These are phyloP conservation scores for Solanum bukasovii DNA, from an alignment of 257 asterid genomes.

Conservation along the genomic window DNA sequence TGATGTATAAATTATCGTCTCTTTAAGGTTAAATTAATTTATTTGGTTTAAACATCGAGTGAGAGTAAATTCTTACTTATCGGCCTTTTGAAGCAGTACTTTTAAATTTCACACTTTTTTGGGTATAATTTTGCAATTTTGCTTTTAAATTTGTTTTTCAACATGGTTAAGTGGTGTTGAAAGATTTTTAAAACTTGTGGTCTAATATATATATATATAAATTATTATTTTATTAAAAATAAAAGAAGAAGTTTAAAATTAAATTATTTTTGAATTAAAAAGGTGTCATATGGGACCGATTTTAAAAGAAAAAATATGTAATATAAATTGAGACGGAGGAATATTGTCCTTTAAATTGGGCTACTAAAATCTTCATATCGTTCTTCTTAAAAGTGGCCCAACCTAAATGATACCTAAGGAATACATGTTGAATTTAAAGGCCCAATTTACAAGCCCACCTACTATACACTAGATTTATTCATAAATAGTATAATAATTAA, in stretches of 20 bases:
- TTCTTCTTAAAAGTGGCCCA: not conserved
- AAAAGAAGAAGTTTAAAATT: not conserved
- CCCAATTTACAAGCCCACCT: not conserved
- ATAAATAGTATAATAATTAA: not conserved
- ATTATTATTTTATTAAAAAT: not conserved
- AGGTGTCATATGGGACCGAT: not conserved
- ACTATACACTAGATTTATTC: not conserved
- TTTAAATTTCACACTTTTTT: not conserved
- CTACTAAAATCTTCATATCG: not conserved
- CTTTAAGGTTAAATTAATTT: not conserved
- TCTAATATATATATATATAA: not conserved
- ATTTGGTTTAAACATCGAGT: not conserved
- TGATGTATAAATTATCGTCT: not conserved
- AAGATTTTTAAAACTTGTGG: not conserved
- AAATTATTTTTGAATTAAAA: not conserved
- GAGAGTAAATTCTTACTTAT: not conserved
- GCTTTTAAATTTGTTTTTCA: not conserved
- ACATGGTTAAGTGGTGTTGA: not conserved
- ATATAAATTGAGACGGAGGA: not conserved
- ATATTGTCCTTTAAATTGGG: not conserved
- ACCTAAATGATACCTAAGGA: not conserved
- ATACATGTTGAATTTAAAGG: not conserved
- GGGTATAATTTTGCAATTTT: not conserved
- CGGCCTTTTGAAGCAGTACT: not conserved
- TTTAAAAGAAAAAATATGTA: not conserved